A percentile compares a stretch with the other conserved stretches of the same genome.
Evolutionary conservation across 1,139 yeast species (phyloP).

Genomic region (Yamadazyma buinensis): DNA sequence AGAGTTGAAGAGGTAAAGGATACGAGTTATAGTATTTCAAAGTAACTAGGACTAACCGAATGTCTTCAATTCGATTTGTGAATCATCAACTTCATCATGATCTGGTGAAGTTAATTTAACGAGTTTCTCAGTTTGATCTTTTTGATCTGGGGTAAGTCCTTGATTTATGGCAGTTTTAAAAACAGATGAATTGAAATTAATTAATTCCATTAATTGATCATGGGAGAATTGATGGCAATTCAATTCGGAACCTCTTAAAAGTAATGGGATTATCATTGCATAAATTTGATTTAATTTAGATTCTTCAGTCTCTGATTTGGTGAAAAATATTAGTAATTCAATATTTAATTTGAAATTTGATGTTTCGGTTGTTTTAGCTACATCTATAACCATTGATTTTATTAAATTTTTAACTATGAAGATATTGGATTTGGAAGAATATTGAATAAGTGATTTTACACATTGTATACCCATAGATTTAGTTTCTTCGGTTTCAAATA

Average conservation of each 20-base stretch:
- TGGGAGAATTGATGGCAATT: conserved; percentile 39
- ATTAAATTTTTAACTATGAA: conserved; percentile 24
- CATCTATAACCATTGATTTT: conserved; percentile 8
- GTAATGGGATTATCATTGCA: conserved; percentile 47
- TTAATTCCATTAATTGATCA: conserved; percentile 49
- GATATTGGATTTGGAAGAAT: conserved; percentile 26
- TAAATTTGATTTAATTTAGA: conserved; percentile 30
- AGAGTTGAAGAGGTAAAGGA: too few species aligned
- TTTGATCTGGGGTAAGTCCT: conserved; percentile 35
- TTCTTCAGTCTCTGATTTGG: conserved; percentile 30
- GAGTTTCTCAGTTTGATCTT: conserved; percentile 36
- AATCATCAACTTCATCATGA: conserved; percentile 14
- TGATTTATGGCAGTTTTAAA: conserved; percentile 52
- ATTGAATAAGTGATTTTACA: conserved; percentile 50
- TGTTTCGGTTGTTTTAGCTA: conserved; percentile 5
- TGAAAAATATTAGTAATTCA: conserved; percentile 52
- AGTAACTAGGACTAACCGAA: too few species aligned
- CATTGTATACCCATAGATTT: conserved; percentile 54
- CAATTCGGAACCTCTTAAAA: conserved; percentile 38
- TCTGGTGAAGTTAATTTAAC: conserved; percentile 21
- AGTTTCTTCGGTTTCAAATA: conserved; percentile 25
- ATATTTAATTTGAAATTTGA: conserved; percentile 41
- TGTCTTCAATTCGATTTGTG: conserved; percentile 33
- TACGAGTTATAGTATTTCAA: too few species aligned
- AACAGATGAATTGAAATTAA: conserved; percentile 43